Percentiles rank a stretch among this genome's conserved stretches.
These are phyloP conservation scores for Pyrenophora graminea DNA, from an alignment of 2,329 filamentous ascomycete genomes.

Conservation along the genomic window DNA sequence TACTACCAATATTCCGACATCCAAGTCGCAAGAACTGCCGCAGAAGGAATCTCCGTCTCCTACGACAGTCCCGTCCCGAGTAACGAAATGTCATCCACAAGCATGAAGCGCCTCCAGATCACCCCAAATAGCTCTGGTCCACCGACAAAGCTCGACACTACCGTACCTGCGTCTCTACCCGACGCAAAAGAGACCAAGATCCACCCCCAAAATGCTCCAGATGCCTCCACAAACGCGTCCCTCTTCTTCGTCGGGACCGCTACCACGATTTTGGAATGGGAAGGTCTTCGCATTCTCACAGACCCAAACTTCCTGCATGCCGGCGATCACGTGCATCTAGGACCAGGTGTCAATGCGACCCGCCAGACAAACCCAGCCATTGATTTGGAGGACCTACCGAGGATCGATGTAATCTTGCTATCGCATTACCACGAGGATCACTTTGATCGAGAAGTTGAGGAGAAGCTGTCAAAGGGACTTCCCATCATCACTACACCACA, in stretches of 20 bases:
- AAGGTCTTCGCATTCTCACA: slow-evolving; percentile 59
- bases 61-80: neutral
- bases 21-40: slow-evolving; percentile 1
- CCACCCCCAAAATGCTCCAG: slow-evolving; percentile 47
- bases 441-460: slow-evolving; percentile 60
- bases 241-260: slow-evolving; percentile 62
- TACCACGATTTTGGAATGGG: slow-evolving; percentile 61
- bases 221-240: slow-evolving; percentile 49
- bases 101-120: slow-evolving; percentile 50
- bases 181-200: slow-evolving; percentile 51
- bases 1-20: slow-evolving; percentile 1
- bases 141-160: slow-evolving; percentile 47
- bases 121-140: slow-evolving; percentile 44
- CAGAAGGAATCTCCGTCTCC: neutral
- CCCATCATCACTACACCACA: slow-evolving; percentile 68
- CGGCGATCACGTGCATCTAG: slow-evolving; percentile 69
- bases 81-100: slow-evolving; percentile 3
- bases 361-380: slow-evolving; percentile 64
- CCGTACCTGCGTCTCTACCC: slow-evolving; percentile 45
- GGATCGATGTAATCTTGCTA: slow-evolving; percentile 63
- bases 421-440: slow-evolving; percentile 68
- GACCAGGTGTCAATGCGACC: slow-evolving; percentile 62
- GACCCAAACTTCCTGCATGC: slow-evolving; percentile 63
- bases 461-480: slow-evolving; percentile 56
- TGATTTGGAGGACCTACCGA: slow-evolving; percentile 62